phyloP scores from a whole-genome alignment of 257 asterid species.

The Capsicum chinense region DNA sequence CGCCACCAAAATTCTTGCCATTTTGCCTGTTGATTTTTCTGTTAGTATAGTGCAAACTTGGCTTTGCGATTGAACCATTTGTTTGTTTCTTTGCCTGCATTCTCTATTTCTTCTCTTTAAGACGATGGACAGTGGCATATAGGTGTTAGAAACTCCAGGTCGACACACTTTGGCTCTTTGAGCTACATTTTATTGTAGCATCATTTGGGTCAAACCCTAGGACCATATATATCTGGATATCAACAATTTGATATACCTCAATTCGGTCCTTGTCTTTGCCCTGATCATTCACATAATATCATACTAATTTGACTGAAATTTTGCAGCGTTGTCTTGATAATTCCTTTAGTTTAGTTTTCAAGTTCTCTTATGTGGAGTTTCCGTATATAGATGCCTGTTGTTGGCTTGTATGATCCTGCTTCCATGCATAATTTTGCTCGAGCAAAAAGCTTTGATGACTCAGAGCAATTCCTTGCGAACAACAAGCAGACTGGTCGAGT shows the following conservation, averaged over 20 bases:
- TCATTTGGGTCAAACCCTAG: conserved; percentile 1
- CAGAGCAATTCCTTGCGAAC: conserved; percentile 69
- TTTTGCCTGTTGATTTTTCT: conserved; percentile 21
- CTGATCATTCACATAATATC: not conserved
- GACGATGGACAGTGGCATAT: not conserved
- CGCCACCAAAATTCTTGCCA: not conserved
- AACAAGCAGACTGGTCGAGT: conserved; percentile 65
- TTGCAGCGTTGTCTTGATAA: conserved; percentile 16
- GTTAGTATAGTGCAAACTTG: not conserved
- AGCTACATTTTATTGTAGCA: not conserved
- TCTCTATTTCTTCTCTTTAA: not conserved
- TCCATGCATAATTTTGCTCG: conserved; percentile 62
- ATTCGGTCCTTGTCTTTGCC: not conserved
- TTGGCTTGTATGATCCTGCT: conserved; percentile 67
- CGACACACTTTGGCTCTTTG: conserved; percentile 12
- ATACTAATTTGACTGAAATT: not conserved
- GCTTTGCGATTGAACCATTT: not conserved
- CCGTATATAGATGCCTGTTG: conserved; percentile 60
- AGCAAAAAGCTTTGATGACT: conserved; percentile 78
- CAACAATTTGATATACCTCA: not conserved
- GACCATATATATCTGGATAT: not conserved
- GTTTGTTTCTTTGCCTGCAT: not conserved
- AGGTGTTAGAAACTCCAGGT: not conserved
- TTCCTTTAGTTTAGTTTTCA: not conserved
- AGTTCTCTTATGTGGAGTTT: conserved; percentile 33